Evolutionary conservation across 192 early-diverging fungal genomes (phyloP), one percentile per base, ranked within the genome.

Genomic region (Jimgerdemannia lactiflua): DNA sequence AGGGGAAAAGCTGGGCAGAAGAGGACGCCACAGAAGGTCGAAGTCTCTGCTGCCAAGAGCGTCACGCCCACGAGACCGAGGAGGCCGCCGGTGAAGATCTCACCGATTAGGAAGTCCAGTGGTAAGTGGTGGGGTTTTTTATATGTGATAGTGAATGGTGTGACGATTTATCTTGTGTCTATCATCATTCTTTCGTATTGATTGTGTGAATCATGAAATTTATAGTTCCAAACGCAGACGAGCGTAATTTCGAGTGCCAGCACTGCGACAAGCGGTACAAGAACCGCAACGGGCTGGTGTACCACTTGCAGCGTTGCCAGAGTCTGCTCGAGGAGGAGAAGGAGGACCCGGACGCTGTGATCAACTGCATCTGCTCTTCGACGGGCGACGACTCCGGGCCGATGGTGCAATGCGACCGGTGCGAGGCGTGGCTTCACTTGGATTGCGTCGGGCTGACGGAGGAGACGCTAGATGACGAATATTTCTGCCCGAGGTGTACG

Each of bases 331-430:
- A 73, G 75, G 66, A 54, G 64, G 72, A 78, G 39, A 42, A 63
- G 20, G 18, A 74, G 39, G 43, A 77, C 69, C 44, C 77, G 70
- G 71, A 85, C 49, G 81, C 70, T 18, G 67, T 78, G 3, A 82
- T 89, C 40, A 80, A 81, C 72, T 89, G 88, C 69, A 81, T 89
- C 20, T 89, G 88, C 70, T 79, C 67, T 43, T 82, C 81, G 49
- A 72, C 73, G 4, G 79, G 75, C 4, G 84, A 85, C 65, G 85
- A 86, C 11, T 76, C 78, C 17, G 86, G 86, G 4, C 71, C 87
- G 8, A 92, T 94, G 90, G 87, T 94, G 11, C 92, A 94, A 79
- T 94, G 92, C 75, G 91, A 92, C 79, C 82, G 87, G 67, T 94
- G 92, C 68, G 76, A 86, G 54, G 73, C 83, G 39, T 94, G 92